Conservation (phyloP, 176 grass and related monocot genomes). For the Triticum timopheevii region DNA sequence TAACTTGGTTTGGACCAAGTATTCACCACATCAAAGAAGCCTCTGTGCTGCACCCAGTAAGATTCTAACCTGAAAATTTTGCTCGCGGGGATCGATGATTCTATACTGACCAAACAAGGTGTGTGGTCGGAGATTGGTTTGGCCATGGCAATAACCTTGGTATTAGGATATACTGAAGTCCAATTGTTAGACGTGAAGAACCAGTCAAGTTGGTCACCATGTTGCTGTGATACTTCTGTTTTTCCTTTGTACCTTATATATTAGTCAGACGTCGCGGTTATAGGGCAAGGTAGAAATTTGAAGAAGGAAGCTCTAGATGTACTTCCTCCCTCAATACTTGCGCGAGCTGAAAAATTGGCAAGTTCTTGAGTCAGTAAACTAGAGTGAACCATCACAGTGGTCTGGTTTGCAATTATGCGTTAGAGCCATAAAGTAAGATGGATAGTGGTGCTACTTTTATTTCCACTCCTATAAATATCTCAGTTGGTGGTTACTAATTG, state of each 20-base stretch:
- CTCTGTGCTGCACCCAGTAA: too few species aligned
- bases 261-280: neutral
- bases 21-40: too few species aligned
- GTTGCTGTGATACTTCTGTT: neutral
- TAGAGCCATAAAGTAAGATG: neutral
- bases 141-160: too few species aligned
- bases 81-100: too few species aligned
- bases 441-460: neutral
- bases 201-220: too few species aligned
- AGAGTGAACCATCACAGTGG: neutral
- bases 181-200: too few species aligned
- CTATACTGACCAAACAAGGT: too few species aligned
- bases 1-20: too few species aligned
- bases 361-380: neutral
- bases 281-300: neutral
- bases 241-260: neutral
- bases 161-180: too few species aligned
- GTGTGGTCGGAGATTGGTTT: too few species aligned
- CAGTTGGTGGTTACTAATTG: slow-evolving; percentile 8
- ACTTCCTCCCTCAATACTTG: neutral
- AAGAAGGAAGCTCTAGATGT: neutral
- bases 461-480: neutral
- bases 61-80: too few species aligned
- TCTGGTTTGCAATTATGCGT: neutral
- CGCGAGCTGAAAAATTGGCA: neutral